phyloP scores from a whole-genome alignment of 2,329 filamentous ascomycete genomes.

The Penicillium sp. region DNA sequence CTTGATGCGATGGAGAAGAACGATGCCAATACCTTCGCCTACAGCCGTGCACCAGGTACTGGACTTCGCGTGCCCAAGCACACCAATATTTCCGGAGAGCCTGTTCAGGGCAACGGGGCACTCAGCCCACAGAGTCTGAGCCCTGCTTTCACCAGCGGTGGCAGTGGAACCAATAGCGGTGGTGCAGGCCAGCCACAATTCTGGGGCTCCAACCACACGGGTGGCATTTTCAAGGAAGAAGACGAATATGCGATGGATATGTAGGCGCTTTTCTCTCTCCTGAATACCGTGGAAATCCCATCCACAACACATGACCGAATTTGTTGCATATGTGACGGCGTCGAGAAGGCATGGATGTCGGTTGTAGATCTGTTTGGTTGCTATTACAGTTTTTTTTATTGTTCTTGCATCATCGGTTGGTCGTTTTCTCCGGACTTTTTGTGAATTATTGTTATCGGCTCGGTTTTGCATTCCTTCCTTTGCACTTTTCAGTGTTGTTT shows the following conservation, averaged over 20 bases:
- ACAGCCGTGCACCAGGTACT: constrained; percentile 76
- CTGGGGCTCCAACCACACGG: constrained; percentile 52
- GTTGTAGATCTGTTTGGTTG: constrained; percentile 33
- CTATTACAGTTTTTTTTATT: constrained; percentile 24
- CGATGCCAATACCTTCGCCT: constrained; percentile 69
- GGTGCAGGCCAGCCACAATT: constrained; percentile 49
- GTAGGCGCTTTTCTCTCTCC: constrained; percentile 21
- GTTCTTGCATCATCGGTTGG: constrained; percentile 30
- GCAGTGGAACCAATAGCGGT: constrained; percentile 55
- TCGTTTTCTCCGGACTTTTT: constrained; percentile 14
- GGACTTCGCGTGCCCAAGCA: constrained; percentile 88
- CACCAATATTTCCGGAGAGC: constrained; percentile 84
- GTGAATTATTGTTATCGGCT: not conserved
- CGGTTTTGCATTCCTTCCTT: not conserved
- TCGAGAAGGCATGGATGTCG: constrained; percentile 36
- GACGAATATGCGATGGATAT: constrained; percentile 87
- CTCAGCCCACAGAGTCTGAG: constrained; percentile 59
- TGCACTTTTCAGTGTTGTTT: not conserved
- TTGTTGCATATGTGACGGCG: constrained; percentile 31
- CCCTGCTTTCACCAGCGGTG: constrained; percentile 67
- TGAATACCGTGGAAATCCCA: constrained; percentile 7
- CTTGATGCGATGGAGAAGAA: constrained; percentile 82
- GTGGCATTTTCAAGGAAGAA: constrained; percentile 83
- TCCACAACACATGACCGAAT: constrained; percentile 12
- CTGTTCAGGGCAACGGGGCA: constrained; percentile 50